Conservation (phyloP, 768 basidiomycete species). For the Kwoniella europaea region DNA sequence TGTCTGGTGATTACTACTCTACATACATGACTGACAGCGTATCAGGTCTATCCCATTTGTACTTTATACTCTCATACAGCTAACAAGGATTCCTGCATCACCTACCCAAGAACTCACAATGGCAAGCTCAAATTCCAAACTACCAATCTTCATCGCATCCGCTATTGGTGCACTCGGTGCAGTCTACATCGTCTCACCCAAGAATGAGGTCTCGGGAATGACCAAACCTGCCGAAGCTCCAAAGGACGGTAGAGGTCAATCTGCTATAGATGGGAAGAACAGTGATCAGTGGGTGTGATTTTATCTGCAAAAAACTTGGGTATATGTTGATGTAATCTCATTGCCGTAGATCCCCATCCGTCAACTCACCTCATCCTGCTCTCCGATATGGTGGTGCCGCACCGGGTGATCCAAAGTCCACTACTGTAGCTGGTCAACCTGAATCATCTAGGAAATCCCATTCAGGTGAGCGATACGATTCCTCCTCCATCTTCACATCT, state of each 20-base stretch:
- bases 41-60: constrained; percentile 4
- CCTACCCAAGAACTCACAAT: not conserved
- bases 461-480: constrained; percentile 37
- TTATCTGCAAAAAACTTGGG: not conserved
- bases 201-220: constrained; percentile 48
- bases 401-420: constrained; percentile 23
- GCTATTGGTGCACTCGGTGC: constrained; percentile 44
- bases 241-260: constrained; percentile 42
- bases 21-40: not conserved
- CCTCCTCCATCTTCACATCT: too few species aligned
- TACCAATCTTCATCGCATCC: constrained; percentile 25
- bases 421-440: constrained; percentile 53
- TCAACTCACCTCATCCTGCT: constrained; percentile 37
- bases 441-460: constrained; percentile 25
- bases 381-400: constrained; percentile 49
- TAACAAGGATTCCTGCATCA: not conserved
- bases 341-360: constrained; percentile 9
- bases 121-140: constrained; percentile 21
- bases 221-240: constrained; percentile 22
- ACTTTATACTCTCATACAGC: not conserved
- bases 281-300: constrained; percentile 35
- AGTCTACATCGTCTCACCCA: constrained; percentile 50
- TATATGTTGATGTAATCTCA: not conserved
- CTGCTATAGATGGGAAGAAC: constrained; percentile 40
- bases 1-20: not conserved